These are phyloP conservation scores for Talaromyces nanjingensis DNA, from an alignment of 495 filamentous ascomycete species.

Conservation along the genomic window DNA sequence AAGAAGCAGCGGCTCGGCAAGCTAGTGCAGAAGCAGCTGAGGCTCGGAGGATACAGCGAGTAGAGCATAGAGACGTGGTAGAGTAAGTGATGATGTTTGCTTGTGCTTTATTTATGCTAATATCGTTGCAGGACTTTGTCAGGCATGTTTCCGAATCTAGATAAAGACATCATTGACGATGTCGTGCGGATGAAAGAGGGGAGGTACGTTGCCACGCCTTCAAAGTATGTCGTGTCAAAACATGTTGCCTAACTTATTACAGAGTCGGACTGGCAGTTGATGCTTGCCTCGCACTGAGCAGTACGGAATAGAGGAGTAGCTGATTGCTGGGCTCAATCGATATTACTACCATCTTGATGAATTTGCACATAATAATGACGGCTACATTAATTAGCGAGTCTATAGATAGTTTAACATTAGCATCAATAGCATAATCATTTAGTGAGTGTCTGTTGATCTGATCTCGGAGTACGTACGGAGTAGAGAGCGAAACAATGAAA, in stretches of 20 bases:
- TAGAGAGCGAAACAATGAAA: neutral
- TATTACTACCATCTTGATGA: neutral
- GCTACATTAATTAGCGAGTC: neutral
- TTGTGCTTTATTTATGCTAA: neutral
- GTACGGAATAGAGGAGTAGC: constrained; percentile 23
- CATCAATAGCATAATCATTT: neutral
- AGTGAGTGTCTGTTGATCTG: neutral
- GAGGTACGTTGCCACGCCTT: constrained; percentile 51
- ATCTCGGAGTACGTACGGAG: no score
- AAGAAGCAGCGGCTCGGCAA: constrained; percentile 89
- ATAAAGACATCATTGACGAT: constrained; percentile 87
- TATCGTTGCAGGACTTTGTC: constrained; percentile 53
- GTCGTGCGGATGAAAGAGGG: constrained; percentile 89
- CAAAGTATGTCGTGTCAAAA: neutral
- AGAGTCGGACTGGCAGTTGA: constrained; percentile 89
- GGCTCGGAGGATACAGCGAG: constrained; percentile 73
- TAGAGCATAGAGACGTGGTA: constrained; percentile 84
- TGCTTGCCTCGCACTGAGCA: constrained; percentile 75
- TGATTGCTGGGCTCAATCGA: neutral
- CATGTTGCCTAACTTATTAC: constrained; percentile 15
- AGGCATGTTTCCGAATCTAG: constrained; percentile 89
- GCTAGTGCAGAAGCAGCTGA: constrained; percentile 90
- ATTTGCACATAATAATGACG: neutral
- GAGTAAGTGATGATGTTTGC: constrained; percentile 41
- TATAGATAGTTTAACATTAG: neutral